Evolutionary conservation across 352 stramenopile species (phyloP), one percentile per base, ranked within the genome.

Genomic region (Globisporangium paroecandrum): DNA sequence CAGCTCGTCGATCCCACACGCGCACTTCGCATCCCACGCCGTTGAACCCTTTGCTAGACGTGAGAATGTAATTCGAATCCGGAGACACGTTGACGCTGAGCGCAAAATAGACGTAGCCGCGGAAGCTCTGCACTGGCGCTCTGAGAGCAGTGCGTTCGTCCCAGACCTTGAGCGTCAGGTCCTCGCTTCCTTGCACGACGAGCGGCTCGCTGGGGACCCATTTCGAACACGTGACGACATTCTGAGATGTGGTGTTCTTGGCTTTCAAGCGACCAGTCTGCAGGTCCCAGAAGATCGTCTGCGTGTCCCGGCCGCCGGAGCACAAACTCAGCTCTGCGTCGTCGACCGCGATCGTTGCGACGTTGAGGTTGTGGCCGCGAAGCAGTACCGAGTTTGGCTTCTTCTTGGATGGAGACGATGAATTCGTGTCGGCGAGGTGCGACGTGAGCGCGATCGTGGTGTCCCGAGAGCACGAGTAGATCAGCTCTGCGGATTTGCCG

Each of bases 41-140:
- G 55, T 89, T 96, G 64, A 94, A 94, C 0, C 89, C 89, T 69
- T 95, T 96, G 65, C 89, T 96, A 2, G 86, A 93, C 2, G 89
- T 95, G 34, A 94, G 56, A 10, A 96, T 24, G 64, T 93, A 91
- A 4, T 76, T 75, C 3, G 69, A 79, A 29, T 91, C 81, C 12
- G 60, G 4, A 0, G 81, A 79, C 22, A 86, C 64, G 22, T 87
- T 81, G 63, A 96, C 73, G 25, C 82, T 79, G 15, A 94, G 69
- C 0, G 89, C 82, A 62, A 95, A 95, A 73, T 96, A 93, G 27
- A 94, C 74, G 66, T 90, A 94, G 32, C 89, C 87, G 8, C 74
- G 73, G 12, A 93, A 74, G 13, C 67, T 83, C 58, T 94, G 81
- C 10, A 62, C 66, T 12, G 84, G 84, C 8, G 79, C 58, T 2